phyloP scores from a whole-genome alignment of 1,284 basidiomycete species.

The Cystobasidium pallidum region DNA sequence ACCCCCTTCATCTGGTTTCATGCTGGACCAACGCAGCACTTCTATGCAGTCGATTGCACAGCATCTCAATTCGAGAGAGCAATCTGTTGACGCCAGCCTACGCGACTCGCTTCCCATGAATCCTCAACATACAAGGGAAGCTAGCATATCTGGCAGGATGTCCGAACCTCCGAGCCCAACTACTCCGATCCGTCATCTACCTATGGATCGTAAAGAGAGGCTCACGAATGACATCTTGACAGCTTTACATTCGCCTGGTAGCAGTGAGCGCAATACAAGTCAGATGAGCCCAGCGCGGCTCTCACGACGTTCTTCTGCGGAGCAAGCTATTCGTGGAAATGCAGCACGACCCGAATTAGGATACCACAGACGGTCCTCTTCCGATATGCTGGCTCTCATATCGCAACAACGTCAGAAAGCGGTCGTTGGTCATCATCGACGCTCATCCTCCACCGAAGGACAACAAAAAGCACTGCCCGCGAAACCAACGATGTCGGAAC shows the following conservation, averaged over 20 bases:
- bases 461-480: slow-evolving; percentile 9
- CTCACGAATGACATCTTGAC: slow-evolving; percentile 7
- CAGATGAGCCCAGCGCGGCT: background rate
- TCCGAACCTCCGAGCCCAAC: slow-evolving; percentile 7
- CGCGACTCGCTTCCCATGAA: background rate
- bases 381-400: slow-evolving; percentile 3
- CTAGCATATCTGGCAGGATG: background rate
- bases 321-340: slow-evolving; percentile 8
- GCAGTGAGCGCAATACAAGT: background rate
- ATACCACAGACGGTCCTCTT: slow-evolving; percentile 16
- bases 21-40: background rate
- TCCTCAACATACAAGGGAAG: slow-evolving; percentile 12
- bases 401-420: slow-evolving; percentile 16
- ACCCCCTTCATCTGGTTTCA: background rate
- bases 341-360: background rate
- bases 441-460: slow-evolving; percentile 8
- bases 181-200: background rate
- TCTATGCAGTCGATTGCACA: background rate
- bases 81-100: background rate
- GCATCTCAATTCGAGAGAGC: background rate
- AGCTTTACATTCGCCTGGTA: background rate
- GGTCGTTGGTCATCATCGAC: slow-evolving; percentile 7
- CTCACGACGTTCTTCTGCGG: slow-evolving; percentile 11
- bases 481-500: background rate
- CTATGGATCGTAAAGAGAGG: background rate